phyloP scores from a whole-genome alignment of 176 grass and related monocot genomes.

The Carex kokanica region DNA sequence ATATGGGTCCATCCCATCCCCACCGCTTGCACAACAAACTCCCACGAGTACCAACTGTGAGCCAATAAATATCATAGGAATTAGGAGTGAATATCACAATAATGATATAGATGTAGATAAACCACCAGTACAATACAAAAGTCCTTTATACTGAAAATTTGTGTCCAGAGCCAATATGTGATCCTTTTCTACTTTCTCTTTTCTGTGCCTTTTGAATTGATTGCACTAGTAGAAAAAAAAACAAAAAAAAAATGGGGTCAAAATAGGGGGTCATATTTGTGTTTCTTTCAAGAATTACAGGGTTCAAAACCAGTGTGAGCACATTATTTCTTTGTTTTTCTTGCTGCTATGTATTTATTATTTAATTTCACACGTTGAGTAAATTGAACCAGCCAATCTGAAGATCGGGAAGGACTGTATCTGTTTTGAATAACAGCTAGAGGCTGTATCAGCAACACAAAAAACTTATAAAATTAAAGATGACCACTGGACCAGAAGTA shows the following conservation, averaged over 20 bases:
- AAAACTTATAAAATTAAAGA: neutral
- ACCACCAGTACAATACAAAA: neutral
- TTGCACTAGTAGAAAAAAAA: neutral
- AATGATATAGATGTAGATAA: neutral
- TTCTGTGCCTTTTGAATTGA: neutral
- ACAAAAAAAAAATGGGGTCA: neutral
- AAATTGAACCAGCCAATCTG: neutral
- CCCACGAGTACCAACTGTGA: conserved; percentile 81
- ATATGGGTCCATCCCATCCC: conserved; percentile 74
- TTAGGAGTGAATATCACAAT: neutral
- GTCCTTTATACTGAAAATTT: neutral
- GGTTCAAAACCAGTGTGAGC: neutral
- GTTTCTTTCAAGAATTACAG: neutral
- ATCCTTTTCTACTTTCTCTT: neutral
- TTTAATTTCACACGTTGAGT: neutral
- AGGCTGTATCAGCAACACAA: neutral
- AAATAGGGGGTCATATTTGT: neutral
- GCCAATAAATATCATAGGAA: neutral
- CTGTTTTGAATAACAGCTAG: neutral
- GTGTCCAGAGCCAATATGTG: neutral
- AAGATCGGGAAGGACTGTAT: neutral
- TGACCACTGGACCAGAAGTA: neutral
- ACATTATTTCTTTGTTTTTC: neutral
- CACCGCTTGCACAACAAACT: conserved; percentile 78
- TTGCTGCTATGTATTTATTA: neutral